Evolutionary conservation across 805 yeast genomes (phyloP).

Genomic region (Wickerhamiella sorbophila): DNA sequence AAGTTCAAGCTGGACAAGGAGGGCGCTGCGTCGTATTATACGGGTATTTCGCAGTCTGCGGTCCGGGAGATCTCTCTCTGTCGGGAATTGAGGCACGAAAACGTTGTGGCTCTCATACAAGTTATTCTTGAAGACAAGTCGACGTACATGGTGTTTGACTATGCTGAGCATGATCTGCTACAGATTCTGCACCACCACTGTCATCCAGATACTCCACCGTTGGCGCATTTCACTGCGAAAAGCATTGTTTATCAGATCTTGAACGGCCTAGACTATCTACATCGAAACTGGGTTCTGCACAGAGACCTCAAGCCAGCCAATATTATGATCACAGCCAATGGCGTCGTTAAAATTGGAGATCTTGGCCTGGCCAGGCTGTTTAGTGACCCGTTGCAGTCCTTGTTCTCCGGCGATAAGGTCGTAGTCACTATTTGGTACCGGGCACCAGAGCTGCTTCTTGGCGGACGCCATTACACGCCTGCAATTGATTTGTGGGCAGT

Average conservation of each 20-base stretch:
- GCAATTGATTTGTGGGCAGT: conserved; percentile 93
- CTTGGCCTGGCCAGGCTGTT: conserved; percentile 82
- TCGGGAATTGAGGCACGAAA: conserved; percentile 67
- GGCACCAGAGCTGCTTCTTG: conserved; percentile 82
- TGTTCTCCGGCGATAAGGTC: conserved; percentile 86
- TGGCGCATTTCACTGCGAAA: conserved; percentile 63
- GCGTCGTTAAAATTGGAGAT: conserved; percentile 92
- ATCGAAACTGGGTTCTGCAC: conserved; percentile 92
- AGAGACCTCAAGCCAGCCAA: conserved; percentile 96
- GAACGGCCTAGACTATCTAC: conserved; percentile 81
- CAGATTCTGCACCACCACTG: conserved; percentile 92
- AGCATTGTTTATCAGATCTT: conserved; percentile 85
- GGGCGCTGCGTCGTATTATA: conserved; percentile 68
- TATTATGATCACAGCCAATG: conserved; percentile 83
- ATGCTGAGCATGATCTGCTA: conserved; percentile 86
- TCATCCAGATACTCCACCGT: conserved; percentile 67
- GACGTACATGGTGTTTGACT: conserved; percentile 90
- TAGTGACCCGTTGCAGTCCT: conserved; percentile 70
- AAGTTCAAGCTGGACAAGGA: conserved; percentile 91
- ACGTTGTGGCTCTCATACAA: conserved; percentile 67
- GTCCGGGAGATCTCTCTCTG: conserved; percentile 93
- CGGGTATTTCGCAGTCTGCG: conserved; percentile 93
- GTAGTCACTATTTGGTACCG: conserved; percentile 96
- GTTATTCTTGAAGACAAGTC: conserved; percentile 76
- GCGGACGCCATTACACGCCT: conserved; percentile 84